Evolutionary conservation across 2,329 filamentous ascomycete genomes (phyloP).

Genomic region (Blumeriella jaapii): DNA sequence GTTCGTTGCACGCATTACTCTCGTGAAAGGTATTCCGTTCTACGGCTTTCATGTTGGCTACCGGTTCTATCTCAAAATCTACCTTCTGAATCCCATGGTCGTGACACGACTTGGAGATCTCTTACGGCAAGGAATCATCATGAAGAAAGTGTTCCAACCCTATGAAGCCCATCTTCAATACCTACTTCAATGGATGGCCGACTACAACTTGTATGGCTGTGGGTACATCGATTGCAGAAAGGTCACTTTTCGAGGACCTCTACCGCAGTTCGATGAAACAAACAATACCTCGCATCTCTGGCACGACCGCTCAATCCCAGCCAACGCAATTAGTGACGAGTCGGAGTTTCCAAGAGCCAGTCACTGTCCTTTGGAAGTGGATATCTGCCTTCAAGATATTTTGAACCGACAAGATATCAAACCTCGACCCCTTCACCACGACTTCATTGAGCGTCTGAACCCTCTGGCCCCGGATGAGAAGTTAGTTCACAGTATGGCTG

Average conservation of each 20-base stretch:
- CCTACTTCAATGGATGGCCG: constrained; percentile 92
- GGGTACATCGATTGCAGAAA: constrained; percentile 67
- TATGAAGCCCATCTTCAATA: constrained; percentile 93
- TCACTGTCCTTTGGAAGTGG: constrained; percentile 81
- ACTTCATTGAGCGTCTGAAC: constrained; percentile 64
- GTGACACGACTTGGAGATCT: constrained; percentile 84
- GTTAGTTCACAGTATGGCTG: constrained; percentile 86
- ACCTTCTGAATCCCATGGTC: constrained; percentile 76
- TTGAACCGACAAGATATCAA: constrained; percentile 67
- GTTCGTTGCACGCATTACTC: constrained; percentile 81
- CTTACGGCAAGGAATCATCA: constrained; percentile 74
- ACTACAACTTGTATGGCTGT: constrained; percentile 95
- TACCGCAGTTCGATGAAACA: constrained; percentile 57
- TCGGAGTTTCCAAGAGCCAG: constrained; percentile 62
- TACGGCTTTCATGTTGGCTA: constrained; percentile 95
- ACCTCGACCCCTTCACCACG: constrained; percentile 71
- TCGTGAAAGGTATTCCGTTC: constrained; percentile 89
- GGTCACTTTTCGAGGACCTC: constrained; percentile 60
- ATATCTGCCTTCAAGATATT: constrained; percentile 82
- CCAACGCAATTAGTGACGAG: constrained; percentile 48
- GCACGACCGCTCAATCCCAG: constrained; percentile 64
- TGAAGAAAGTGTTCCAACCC: constrained; percentile 76
- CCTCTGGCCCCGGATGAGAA: constrained; percentile 60
- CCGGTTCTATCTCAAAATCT: constrained; percentile 84
- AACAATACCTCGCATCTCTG: constrained; percentile 55